Evolutionary conservation across 805 yeast genomes (phyloP).

Genomic region (Candida arabinofermentans): DNA sequence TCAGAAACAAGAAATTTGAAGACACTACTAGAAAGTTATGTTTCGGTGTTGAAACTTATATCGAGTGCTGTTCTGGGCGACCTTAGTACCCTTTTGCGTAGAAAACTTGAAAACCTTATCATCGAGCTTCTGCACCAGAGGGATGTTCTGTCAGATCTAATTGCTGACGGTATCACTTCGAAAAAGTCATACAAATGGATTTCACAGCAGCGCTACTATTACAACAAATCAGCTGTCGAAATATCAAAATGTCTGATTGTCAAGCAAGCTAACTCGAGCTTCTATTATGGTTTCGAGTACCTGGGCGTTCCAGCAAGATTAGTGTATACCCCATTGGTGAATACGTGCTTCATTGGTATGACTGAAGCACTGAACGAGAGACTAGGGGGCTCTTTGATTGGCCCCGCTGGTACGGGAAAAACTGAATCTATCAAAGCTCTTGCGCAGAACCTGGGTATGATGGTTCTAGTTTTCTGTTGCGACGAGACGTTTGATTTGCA

Average conservation of each 20-base stretch:
- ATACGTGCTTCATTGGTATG: conserved; percentile 62
- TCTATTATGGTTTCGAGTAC: conserved; percentile 77
- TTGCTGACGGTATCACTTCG: too few species aligned
- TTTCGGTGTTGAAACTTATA: conserved; percentile 14
- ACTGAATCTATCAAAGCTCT: conserved; percentile 87
- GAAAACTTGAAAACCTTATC: conserved; percentile 55
- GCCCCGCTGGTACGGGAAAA: conserved; percentile 98
- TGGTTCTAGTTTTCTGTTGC: conserved; percentile 85
- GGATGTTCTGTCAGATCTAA: conserved; percentile 29
- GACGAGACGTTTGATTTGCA: conserved; percentile 84
- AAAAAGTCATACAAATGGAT: too few species aligned
- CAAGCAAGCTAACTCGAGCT: conserved; percentile 46
- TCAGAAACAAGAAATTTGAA: conserved; percentile 2
- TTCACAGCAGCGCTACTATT: conserved; percentile 48
- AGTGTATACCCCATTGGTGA: conserved; percentile 72
- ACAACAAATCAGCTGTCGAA: conserved; percentile 25
- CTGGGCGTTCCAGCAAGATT: conserved; percentile 69
- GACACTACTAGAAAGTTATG: conserved; percentile 14
- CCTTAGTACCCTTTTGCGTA: conserved; percentile 28
- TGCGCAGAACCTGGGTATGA: conserved; percentile 72
- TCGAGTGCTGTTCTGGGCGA: conserved; percentile 32
- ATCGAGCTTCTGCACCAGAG: conserved; percentile 64
- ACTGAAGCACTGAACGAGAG: conserved; percentile 68
- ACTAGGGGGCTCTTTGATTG: conserved; percentile 87
- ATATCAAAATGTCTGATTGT: conserved; percentile 33